phyloP scores from a whole-genome alignment of 2,329 filamentous ascomycete species.

The Nectriaceae sp. region DNA sequence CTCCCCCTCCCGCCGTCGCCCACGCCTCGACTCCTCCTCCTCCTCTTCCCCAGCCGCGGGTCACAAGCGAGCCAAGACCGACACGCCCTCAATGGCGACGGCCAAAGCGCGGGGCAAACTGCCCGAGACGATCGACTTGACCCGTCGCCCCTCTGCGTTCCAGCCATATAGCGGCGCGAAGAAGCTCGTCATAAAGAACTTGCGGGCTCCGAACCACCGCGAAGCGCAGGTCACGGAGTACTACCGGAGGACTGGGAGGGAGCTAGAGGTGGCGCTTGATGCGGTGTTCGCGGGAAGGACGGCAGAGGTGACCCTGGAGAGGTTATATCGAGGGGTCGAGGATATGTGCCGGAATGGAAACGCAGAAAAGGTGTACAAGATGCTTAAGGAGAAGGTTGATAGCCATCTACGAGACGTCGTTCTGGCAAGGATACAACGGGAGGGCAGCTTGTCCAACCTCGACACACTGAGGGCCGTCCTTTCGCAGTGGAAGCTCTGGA shows the following conservation, averaged over 20 bases:
- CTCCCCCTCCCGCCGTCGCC: constrained; percentile 41
- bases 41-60: constrained; percentile 25
- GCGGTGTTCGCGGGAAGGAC: constrained; percentile 69
- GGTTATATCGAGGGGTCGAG: constrained; percentile 87
- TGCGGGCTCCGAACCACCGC: constrained; percentile 62
- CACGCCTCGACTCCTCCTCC: constrained; percentile 37
- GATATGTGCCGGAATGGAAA: constrained; percentile 82
- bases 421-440: constrained; percentile 53
- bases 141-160: constrained; percentile 49
- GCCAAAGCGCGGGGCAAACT: constrained; percentile 43
- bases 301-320: constrained; percentile 76
- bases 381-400: constrained; percentile 67
- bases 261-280: constrained; percentile 72
- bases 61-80: constrained; percentile 36
- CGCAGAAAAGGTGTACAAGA: constrained; percentile 66
- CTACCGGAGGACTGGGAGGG: constrained; percentile 72
- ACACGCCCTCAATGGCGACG: constrained; percentile 34
- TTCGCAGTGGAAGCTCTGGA: constrained; percentile 75
- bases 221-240: constrained; percentile 71
- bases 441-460: constrained; percentile 56
- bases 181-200: constrained; percentile 92
- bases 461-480: constrained; percentile 61
- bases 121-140: constrained; percentile 40
- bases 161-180: constrained; percentile 77
- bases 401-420: constrained; percentile 66